Evolutionary conservation across 257 asterid genomes (phyloP), one percentile per base, ranked within the genome.

Genomic region (Anisodus acutangulus): DNA sequence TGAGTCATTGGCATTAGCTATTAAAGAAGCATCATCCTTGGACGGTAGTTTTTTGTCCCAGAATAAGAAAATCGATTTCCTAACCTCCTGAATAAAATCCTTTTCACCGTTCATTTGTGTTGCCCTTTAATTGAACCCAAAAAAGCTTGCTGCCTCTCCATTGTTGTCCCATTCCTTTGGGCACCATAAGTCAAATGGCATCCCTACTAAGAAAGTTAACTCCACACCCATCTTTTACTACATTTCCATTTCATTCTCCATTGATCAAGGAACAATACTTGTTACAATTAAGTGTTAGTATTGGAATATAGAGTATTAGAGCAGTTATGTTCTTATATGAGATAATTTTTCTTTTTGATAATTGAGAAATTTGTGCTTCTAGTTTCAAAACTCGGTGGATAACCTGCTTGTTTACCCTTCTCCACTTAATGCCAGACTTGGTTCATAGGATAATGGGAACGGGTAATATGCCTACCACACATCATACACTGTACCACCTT

Each of bases 21-120:
- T 72, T 6, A 10, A 47, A 72, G 80, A 72, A 72, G 59, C 59
- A 72, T 72, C 80, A 72, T 72, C 58, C 37, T 47, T 22, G 13
- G 13, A 39, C 37, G 58, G 8, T 45, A 31, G 41, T 13, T 41
- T 71, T 55, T 71, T 55, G 57, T 43, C 57, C 79, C 39, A 47
- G 31, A 72, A 72, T 49, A 11, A 47, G 58, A 19, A 19, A 72
- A 5, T 72, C 7, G 59, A 72, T 19, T 43, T 71, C 55, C 11
- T 41, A 41, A 17, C 35, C 79, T 71, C 79, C 35, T 47, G 41
- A 11, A 72, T 72, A 22, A 72, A 11, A 31, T 63, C 41, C 35
- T 63, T 63, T 62, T 22, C 39, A 19, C 37, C 69, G 39, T 22
- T 4, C 39, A 22, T 11, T 19, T 19, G 37, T 19, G 37, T 31